Percentiles rank a stretch among this genome's conserved stretches.
Evolutionary conservation across 169 alveolate species (phyloP).

Genomic region (Haemoproteus tartakovskyi): DNA sequence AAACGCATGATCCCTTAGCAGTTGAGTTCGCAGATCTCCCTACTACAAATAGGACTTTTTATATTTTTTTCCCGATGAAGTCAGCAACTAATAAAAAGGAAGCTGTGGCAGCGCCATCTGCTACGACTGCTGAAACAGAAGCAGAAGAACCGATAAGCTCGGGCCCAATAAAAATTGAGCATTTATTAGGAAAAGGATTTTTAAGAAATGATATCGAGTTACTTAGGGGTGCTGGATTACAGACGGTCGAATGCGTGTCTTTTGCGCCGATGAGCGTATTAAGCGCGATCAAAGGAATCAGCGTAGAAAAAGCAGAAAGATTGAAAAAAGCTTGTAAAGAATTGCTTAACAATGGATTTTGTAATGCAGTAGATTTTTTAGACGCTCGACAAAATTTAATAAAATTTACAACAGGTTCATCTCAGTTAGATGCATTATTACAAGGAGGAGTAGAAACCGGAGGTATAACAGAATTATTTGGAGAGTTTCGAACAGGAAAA

Average conservation of each 20-base stretch:
- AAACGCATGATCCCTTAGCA: neutral
- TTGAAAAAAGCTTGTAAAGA: constrained; percentile 90
- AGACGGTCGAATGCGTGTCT: constrained; percentile 92
- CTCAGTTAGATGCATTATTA: constrained; percentile 90
- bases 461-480: constrained; percentile 95
- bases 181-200: constrained; percentile 81
- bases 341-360: constrained; percentile 88
- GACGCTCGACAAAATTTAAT: constrained; percentile 90
- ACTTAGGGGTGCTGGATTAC: constrained; percentile 82
- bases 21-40: neutral
- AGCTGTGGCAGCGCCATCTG: constrained; percentile 54
- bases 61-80: constrained; percentile 33
- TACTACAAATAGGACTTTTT: neutral
- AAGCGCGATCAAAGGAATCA: constrained; percentile 92
- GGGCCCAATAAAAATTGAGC: constrained; percentile 81
- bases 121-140: constrained; percentile 41
- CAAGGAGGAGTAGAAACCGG: constrained; percentile 98
- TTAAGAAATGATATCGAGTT: constrained; percentile 89
- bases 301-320: constrained; percentile 95
- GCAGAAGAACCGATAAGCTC: constrained; percentile 69
- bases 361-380: constrained; percentile 89
- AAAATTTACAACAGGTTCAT: constrained; percentile 93
- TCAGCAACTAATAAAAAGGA: constrained; percentile 64
- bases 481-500: constrained; percentile 98
- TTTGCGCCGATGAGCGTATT: constrained; percentile 89